These are phyloP conservation scores for Alternaria sp. DNA, from an alignment of 2,329 filamentous ascomycete species.

Conservation along the genomic window DNA sequence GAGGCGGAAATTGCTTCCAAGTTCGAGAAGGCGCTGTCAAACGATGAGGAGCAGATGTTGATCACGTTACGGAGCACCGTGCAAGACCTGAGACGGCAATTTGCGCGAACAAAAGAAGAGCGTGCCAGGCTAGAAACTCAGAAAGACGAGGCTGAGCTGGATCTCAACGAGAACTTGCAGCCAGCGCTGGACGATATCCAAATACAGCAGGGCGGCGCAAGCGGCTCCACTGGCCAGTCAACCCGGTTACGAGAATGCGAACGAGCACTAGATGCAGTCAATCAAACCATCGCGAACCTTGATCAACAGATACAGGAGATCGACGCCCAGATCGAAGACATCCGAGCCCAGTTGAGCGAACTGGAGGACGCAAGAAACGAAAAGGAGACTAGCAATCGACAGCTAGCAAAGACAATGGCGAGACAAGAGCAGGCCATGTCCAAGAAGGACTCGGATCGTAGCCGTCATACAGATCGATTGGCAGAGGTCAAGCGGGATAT, in stretches of 20 bases:
- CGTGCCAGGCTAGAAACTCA: conserved; percentile 80
- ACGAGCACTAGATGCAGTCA: conserved; percentile 80
- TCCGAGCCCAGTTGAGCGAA: conserved; percentile 63
- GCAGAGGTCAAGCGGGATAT: conserved; percentile 88
- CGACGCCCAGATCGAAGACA: conserved; percentile 75
- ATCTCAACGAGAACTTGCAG: conserved; percentile 87
- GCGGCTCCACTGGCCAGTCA: conserved; percentile 62
- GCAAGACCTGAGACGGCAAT: conserved; percentile 78
- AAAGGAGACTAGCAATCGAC: conserved; percentile 76
- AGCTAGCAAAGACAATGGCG: conserved; percentile 79
- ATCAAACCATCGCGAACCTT: conserved; percentile 72
- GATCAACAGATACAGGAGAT: conserved; percentile 75
- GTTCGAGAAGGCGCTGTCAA: conserved; percentile 89
- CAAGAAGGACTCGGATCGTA: conserved; percentile 89
- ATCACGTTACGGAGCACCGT: conserved; percentile 74
- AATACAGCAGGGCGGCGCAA: conserved; percentile 54
- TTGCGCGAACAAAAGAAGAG: conserved; percentile 76
- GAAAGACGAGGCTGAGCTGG: conserved; percentile 85
- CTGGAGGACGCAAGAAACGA: conserved; percentile 68
- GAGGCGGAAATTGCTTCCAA: conserved; percentile 83
- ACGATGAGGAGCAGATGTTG: conserved; percentile 83
- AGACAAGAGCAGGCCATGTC: conserved; percentile 90
- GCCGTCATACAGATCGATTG: conserved; percentile 77
- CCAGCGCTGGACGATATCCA: conserved; percentile 84
- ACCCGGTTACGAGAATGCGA: conserved; percentile 78